A percentile compares a stretch with the other conserved stretches of the same genome.
These are phyloP conservation scores for Sphaceloma murrayae DNA, from an alignment of 2,329 filamentous ascomycete genomes.

Conservation along the genomic window DNA sequence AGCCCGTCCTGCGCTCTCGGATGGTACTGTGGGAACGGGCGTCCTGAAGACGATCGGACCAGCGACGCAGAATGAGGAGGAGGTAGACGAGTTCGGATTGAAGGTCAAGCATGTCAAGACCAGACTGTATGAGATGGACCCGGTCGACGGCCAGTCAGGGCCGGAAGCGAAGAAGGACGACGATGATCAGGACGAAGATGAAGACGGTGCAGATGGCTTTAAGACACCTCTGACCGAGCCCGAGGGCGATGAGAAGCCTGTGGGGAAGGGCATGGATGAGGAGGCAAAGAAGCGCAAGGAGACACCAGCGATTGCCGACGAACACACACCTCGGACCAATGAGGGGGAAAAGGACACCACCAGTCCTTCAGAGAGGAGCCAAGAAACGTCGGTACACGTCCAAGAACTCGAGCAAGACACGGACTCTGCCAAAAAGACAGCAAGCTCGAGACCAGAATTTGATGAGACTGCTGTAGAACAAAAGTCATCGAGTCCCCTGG, in stretches of 20 bases:
- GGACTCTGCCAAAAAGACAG: too few relatives aligned
- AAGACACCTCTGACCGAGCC: slow-evolving; percentile 1
- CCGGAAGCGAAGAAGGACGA: slow-evolving; percentile 12
- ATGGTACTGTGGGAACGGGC: slow-evolving; percentile 22
- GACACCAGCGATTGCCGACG: too few relatives aligned
- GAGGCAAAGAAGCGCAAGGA: too few relatives aligned
- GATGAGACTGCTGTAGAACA: not conserved
- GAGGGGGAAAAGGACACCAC: too few relatives aligned
- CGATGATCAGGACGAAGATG: slow-evolving; percentile 19
- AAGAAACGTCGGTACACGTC: too few relatives aligned
- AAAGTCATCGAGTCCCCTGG: not conserved
- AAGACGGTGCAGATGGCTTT: slow-evolving; percentile 17
- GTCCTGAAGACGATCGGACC: not conserved
- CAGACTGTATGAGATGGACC: slow-evolving; percentile 24
- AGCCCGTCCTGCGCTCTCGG: slow-evolving; percentile 18
- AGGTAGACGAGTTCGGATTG: slow-evolving; percentile 32
- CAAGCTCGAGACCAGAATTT: too few relatives aligned
- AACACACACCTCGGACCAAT: slow-evolving; percentile 3
- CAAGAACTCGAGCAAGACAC: too few relatives aligned
- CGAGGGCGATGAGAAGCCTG: not conserved
- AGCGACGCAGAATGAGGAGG: slow-evolving; percentile 20
- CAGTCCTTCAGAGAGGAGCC: too few relatives aligned
- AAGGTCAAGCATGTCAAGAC: slow-evolving; percentile 27
- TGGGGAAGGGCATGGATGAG: not conserved
- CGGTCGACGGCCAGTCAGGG: slow-evolving; percentile 21